Conservation (phyloP, 2,329 filamentous ascomycete genomes). For the Cladosporium cucumerinum region DNA sequence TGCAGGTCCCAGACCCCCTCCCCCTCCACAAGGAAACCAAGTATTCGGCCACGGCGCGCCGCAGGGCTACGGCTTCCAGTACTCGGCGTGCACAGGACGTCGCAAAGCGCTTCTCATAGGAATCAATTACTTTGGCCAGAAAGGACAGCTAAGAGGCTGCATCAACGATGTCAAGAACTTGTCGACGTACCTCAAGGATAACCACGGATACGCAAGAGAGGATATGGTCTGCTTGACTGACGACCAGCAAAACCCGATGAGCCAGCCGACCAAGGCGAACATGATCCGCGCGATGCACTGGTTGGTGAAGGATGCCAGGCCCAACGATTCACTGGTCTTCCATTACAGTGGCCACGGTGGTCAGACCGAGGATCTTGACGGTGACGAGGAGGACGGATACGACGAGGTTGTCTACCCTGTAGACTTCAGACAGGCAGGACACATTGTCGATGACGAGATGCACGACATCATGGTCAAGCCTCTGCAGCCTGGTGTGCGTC, state of each 20-base stretch:
- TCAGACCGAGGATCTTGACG: slow-evolving; percentile 75
- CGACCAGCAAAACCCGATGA: slow-evolving; percentile 96
- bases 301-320: slow-evolving; percentile 87
- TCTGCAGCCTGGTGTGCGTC: slow-evolving; percentile 75
- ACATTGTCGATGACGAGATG: slow-evolving; percentile 82
- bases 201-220: slow-evolving; percentile 88
- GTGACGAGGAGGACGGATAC: slow-evolving; percentile 77
- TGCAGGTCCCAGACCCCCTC: slow-evolving; percentile 27
- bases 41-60: slow-evolving; percentile 79
- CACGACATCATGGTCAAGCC: slow-evolving; percentile 74
- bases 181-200: slow-evolving; percentile 82
- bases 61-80: slow-evolving; percentile 72
- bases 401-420: slow-evolving; percentile 83
- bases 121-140: slow-evolving; percentile 94
- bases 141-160: slow-evolving; percentile 84
- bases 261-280: slow-evolving; percentile 92
- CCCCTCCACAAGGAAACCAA: slow-evolving; percentile 32
- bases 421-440: slow-evolving; percentile 73
- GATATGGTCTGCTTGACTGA: slow-evolving; percentile 97
- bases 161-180: slow-evolving; percentile 95
- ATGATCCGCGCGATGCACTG: slow-evolving; percentile 96
- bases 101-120: slow-evolving; percentile 88
- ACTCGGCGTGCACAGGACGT: slow-evolving; percentile 70
- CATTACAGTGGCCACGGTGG: slow-evolving; percentile 90
- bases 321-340: slow-evolving; percentile 95